A percentile compares a stretch with the other conserved stretches of the same genome.
These are phyloP conservation scores for Amauroascus verrucosus DNA, from an alignment of 2,329 filamentous ascomycete species.

Conservation along the genomic window DNA sequence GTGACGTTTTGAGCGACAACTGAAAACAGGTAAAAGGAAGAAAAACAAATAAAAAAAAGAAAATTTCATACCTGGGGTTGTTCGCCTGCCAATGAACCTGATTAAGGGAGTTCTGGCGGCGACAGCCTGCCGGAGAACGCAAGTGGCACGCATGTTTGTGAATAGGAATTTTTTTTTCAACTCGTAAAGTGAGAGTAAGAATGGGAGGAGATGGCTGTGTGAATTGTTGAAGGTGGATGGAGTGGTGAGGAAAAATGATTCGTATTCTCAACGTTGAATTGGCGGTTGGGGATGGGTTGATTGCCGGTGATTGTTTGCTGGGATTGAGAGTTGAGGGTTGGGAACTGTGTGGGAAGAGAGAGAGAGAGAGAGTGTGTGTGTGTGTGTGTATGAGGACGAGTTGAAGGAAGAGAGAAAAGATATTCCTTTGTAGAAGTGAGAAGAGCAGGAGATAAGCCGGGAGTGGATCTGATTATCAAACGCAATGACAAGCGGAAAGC, in stretches of 20 bases:
- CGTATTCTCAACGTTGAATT: constrained; percentile 3
- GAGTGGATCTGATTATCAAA: constrained; percentile 8
- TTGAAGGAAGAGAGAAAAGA: neutral
- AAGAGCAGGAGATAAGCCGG: neutral
- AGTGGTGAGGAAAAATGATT: neutral
- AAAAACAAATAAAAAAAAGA: neutral
- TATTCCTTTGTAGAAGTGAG: neutral
- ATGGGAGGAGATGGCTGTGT: no score
- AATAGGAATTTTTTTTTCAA: neutral
- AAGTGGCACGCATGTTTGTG: constrained; percentile 33
- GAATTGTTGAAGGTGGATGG: neutral
- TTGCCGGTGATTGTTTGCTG: neutral
- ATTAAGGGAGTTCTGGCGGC: constrained; percentile 40
- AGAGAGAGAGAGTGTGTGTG: neutral
- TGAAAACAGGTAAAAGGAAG: neutral
- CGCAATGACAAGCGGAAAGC: constrained; percentile 6
- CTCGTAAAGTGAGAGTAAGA: no score
- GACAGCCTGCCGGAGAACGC: constrained; percentile 30
- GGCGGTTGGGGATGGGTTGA: neutral
- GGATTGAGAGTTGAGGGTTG: neutral
- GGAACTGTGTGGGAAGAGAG: neutral
- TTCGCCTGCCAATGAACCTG: constrained; percentile 41
- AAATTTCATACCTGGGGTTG: constrained; percentile 33
- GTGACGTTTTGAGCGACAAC: neutral
- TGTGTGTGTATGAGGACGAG: neutral